phyloP scores from a whole-genome alignment of 140 eudicot species.

The Stevia rebaudiana region DNA sequence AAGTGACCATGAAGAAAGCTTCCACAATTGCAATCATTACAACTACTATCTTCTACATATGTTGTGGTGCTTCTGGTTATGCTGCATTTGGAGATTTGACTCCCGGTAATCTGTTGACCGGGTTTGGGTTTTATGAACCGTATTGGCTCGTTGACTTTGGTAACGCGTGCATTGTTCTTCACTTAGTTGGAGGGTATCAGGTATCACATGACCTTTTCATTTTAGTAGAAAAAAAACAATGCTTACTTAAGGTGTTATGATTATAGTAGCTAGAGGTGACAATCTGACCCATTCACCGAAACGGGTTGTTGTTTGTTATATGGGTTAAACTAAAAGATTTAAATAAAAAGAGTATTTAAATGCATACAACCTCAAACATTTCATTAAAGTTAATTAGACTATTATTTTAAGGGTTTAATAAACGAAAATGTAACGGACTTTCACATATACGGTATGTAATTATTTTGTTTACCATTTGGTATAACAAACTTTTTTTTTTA shows the following conservation, averaged over 20 bases:
- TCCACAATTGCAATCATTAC: conserved; percentile 30
- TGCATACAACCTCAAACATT: background rate
- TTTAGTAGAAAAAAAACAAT: background rate
- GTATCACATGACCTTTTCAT: conserved; percentile 13
- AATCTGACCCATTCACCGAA: background rate
- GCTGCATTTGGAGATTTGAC: conserved; percentile 69
- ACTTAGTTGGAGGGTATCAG: conserved; percentile 44
- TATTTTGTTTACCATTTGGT: too few species aligned
- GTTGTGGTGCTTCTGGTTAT: conserved; percentile 63
- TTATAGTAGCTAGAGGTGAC: background rate
- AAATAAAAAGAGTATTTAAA: background rate
- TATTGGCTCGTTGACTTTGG: conserved; percentile 44
- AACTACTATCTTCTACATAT: conserved; percentile 58
- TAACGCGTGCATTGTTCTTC: conserved; percentile 38
- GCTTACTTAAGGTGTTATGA: background rate
- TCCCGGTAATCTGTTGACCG: conserved; percentile 58
- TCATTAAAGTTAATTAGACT: background rate
- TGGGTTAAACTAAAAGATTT: background rate
- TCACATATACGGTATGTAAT: too few species aligned
- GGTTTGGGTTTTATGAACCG: conserved; percentile 48
- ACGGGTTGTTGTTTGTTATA: background rate
- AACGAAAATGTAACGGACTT: background rate
- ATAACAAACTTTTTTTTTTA: too few species aligned
- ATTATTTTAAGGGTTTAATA: background rate
- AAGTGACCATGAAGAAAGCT: conserved; percentile 43